phyloP scores from a whole-genome alignment of 2,329 filamentous ascomycete genomes.

The Calonectria naviculata region DNA sequence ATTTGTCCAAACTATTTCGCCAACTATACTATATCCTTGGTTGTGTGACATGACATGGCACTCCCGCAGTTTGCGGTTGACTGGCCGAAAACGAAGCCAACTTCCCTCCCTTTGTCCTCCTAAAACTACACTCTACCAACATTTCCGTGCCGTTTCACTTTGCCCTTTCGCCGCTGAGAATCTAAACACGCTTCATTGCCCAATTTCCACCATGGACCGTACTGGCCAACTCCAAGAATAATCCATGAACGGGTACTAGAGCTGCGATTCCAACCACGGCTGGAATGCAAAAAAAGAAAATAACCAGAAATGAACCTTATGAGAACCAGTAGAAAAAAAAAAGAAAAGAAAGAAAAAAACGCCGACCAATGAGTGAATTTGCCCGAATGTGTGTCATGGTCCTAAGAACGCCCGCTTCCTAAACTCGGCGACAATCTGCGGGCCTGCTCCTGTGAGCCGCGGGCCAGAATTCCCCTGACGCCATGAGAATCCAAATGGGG shows the following conservation, averaged over 20 bases:
- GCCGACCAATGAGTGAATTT: slow-evolving; percentile 39
- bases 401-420: slow-evolving; percentile 41
- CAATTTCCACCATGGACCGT: background rate
- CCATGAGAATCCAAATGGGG: slow-evolving; percentile 33
- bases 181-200: slow-evolving; percentile 18
- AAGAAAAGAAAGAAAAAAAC: slow-evolving; percentile 30
- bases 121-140: slow-evolving; percentile 18
- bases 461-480: slow-evolving; percentile 33
- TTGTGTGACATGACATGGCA: slow-evolving; percentile 7
- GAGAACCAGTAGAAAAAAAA: slow-evolving; percentile 1
- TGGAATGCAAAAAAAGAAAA: background rate
- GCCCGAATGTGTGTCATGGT: slow-evolving; percentile 26
- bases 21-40: slow-evolving; percentile 5
- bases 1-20: slow-evolving; percentile 18
- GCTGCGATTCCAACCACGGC: slow-evolving; percentile 1
- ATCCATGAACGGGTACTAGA: slow-evolving; percentile 3
- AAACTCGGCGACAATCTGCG: slow-evolving; percentile 37
- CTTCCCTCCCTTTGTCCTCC: background rate
- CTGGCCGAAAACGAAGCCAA: slow-evolving; percentile 5
- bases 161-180: background rate
- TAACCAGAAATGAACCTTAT: background rate
- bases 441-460: slow-evolving; percentile 40
- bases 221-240: slow-evolving; percentile 15
- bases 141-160: background rate
- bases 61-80: background rate